Conservation (phyloP, 805 yeast species). For the Zygoascus bituminiphila region DNA sequence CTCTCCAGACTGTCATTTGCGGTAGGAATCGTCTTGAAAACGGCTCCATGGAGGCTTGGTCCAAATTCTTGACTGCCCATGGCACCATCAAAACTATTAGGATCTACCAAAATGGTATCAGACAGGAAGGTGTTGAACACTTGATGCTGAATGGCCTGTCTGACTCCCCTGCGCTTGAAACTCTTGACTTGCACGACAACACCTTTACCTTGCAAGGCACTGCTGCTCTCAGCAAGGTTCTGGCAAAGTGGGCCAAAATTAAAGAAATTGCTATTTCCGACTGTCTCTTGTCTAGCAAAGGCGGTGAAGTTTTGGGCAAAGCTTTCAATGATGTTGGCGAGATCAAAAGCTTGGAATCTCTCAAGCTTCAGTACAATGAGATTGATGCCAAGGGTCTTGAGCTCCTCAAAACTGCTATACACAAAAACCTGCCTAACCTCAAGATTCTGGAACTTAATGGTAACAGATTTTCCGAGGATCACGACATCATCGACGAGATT, state of each 20-base stretch:
- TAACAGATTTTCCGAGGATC: slow-evolving; percentile 85
- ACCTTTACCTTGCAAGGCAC: slow-evolving; percentile 75
- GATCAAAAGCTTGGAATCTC: slow-evolving; percentile 40
- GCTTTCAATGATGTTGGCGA: slow-evolving; percentile 25
- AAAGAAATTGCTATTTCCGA: slow-evolving; percentile 81
- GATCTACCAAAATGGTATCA: slow-evolving; percentile 92
- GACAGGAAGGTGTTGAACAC: slow-evolving; percentile 83
- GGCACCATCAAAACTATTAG: slow-evolving; percentile 61
- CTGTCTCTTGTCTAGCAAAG: slow-evolving; percentile 73
- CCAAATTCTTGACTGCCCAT: slow-evolving; percentile 79
- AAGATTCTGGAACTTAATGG: slow-evolving; percentile 80
- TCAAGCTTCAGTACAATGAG: slow-evolving; percentile 85
- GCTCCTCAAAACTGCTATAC: slow-evolving; percentile 47
- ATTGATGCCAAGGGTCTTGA: slow-evolving; percentile 59
- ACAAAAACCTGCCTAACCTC: slow-evolving; percentile 50
- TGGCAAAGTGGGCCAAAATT: slow-evolving; percentile 58
- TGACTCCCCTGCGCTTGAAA: slow-evolving; percentile 49
- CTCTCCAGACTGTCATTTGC: slow-evolving; percentile 80
- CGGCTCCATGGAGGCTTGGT: slow-evolving; percentile 80
- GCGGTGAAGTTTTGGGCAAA: slow-evolving; percentile 49
- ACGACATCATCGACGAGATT: slow-evolving; percentile 55
- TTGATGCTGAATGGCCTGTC: slow-evolving; percentile 67
- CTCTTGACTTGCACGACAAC: slow-evolving; percentile 87
- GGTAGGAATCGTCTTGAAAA: slow-evolving; percentile 96
- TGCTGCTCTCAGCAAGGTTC: slow-evolving; percentile 49